Evolutionary conservation across 108 stramenopile genomes (phyloP).

Genomic region (Schizochytrium sp.): DNA sequence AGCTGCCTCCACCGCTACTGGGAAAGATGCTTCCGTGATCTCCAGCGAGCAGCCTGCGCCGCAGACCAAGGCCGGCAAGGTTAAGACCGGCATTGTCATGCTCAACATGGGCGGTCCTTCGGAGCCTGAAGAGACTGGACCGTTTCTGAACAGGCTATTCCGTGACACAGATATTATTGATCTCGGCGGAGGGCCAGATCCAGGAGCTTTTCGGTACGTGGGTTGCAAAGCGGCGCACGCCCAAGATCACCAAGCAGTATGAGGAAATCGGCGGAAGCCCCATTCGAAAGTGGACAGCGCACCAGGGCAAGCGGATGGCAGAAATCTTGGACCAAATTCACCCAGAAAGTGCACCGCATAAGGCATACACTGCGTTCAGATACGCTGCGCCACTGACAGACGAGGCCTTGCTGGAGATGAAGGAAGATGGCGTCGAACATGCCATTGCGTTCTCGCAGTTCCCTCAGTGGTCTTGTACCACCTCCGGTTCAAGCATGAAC

Average conservation of each 20-base stretch:
- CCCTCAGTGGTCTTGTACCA: constrained; percentile 63
- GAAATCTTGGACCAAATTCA: constrained; percentile 37
- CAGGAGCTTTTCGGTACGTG: constrained; percentile 23
- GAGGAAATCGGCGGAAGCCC: constrained; percentile 62
- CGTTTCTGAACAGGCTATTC: constrained; percentile 60
- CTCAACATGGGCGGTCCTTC: constrained; percentile 66
- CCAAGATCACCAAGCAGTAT: constrained; percentile 63
- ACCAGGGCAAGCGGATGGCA: constrained; percentile 58
- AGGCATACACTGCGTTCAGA: constrained; percentile 79
- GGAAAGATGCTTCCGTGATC: too few species aligned
- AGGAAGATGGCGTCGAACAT: constrained; percentile 68
- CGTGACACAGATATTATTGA: constrained; percentile 60
- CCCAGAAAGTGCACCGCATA: constrained; percentile 65
- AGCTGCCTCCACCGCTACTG: too few species aligned
- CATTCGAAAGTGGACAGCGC: constrained; percentile 62
- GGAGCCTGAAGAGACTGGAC: constrained; percentile 55
- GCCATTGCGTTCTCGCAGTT: constrained; percentile 65
- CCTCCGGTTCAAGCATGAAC: constrained; percentile 58
- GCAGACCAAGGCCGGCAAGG: background rate
- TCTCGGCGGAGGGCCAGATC: constrained; percentile 47
- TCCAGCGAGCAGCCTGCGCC: too few species aligned
- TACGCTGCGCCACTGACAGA: constrained; percentile 80
- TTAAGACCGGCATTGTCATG: constrained; percentile 63
- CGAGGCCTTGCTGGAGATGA: constrained; percentile 72
- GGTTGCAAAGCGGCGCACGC: constrained; percentile 52